These are phyloP conservation scores for Platanus orientalis DNA, from an alignment of 164 flowering plant genomes.

Conservation along the genomic window DNA sequence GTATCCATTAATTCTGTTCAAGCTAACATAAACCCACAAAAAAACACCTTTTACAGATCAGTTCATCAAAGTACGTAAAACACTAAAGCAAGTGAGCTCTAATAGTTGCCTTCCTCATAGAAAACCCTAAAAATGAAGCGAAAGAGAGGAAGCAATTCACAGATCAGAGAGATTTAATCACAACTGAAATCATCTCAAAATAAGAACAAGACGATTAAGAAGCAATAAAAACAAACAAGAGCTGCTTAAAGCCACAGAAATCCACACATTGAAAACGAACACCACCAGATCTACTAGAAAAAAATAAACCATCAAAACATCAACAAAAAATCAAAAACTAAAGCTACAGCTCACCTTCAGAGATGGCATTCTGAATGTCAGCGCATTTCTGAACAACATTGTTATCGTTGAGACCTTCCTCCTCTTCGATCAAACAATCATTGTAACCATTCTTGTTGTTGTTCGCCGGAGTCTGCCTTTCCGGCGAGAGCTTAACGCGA, in stretches of 20 bases:
- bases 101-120: too few species aligned
- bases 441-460: constrained; percentile 34
- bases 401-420: constrained; percentile 61
- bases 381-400: constrained; percentile 57
- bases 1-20: too few species aligned
- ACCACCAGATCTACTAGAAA: background rate
- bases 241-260: constrained; percentile 17
- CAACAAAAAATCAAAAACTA: background rate
- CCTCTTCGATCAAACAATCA: constrained; percentile 62
- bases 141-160: too few species aligned
- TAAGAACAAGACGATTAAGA: too few species aligned
- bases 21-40: too few species aligned
- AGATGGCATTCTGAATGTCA: constrained; percentile 62
- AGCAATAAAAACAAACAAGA: too few species aligned
- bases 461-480: constrained; percentile 12
- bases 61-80: too few species aligned
- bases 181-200: too few species aligned
- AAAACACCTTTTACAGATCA: too few species aligned
- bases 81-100: too few species aligned
- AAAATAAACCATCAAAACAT: background rate
- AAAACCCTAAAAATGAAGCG: too few species aligned
- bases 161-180: too few species aligned
- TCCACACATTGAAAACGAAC: background rate
- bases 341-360: constrained; percentile 44
- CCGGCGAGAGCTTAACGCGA: constrained; percentile 42